Base-by-base conservation (phyloP, 1,139 yeast species). In the Suhomyces kunorum region DNA sequence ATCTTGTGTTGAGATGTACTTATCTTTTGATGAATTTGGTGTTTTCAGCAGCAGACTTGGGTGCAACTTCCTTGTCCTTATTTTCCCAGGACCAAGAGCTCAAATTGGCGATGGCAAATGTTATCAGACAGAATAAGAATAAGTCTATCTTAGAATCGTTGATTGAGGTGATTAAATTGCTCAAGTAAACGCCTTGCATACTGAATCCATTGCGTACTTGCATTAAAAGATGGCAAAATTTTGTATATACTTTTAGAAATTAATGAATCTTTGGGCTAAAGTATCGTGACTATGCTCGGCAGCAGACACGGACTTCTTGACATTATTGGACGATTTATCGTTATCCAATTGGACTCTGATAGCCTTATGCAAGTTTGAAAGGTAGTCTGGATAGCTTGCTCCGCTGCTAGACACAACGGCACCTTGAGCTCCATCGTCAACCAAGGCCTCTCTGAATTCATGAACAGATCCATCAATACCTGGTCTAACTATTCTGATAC, bases 401-500 rank as follows among this genome's bases (percentile, higher is more conserved):
- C 83, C 74, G 42, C 81, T 59, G 35, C 56, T 61, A 12, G 63
- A 44, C 4, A 58, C 51, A 23, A 56, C 53, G 4, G 67, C 54
- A 2, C 64, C 61, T 20, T 61, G 59, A 15, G 66, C 51, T 9
- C 60, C 74, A 56, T 92, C 98, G 54, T 92, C 98, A 19, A 83
- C 78, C 56, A 92, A 66, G 39, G 77, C 56, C 33, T 81, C 81
- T 38, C 73, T 67, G 51, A 86, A 80, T 39, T 75, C 80, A 28
- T 63, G 58, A 49, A 81, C 84, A 2, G 80, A 66, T 0, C 81
- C 81, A 56, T 87, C 95, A 20, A 76, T 60, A 5, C 81, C 80
- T 49, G 81, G 83, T 41, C 95, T 70, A 8, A 86, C 79, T 8
- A 88, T 61, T 47, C 79, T 81, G 30, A 87, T 61, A 0, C 79